Evolutionary conservation across 2,329 filamentous ascomycete species (phyloP).

Genomic region (Podosphaera aphanis): DNA sequence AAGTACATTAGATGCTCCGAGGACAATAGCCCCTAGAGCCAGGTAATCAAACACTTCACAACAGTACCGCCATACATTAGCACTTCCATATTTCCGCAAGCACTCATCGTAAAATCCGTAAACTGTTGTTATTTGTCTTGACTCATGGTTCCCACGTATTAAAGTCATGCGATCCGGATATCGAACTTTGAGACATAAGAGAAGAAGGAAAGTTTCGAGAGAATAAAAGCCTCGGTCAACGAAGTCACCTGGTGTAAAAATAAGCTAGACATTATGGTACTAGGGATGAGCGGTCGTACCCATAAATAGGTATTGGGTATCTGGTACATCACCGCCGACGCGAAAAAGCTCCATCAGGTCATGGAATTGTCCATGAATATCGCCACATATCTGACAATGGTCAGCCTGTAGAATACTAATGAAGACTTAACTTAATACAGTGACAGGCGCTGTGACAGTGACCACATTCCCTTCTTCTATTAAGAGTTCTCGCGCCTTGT

Average conservation of each 20-base stretch:
- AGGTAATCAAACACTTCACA: conserved; percentile 97
- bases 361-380: conserved; percentile 98
- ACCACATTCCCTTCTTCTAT: conserved; percentile 98
- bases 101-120: conserved; percentile 98
- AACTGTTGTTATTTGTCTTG: conserved; percentile 85
- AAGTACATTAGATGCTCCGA: conserved; percentile 56
- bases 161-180: conserved; percentile 94
- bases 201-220: conserved; percentile 83
- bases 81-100: conserved; percentile 81
- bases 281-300: conserved; percentile 53
- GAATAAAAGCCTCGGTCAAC: conserved; percentile 97
- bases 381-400: conserved; percentile 57
- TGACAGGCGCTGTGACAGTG: conserved; percentile 81
- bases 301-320: conserved; percentile 99
- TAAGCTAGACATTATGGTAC: background rate
- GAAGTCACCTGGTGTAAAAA: conserved; percentile 49
- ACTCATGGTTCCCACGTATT: conserved; percentile 88
- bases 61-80: conserved; percentile 92
- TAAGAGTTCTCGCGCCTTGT: conserved; percentile 84
- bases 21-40: conserved; percentile 86
- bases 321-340: conserved; percentile 90
- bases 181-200: conserved; percentile 87
- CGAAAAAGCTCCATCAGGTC: conserved; percentile 99
- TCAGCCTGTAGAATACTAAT: background rate
- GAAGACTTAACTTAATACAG: conserved; percentile 25